Conservation (phyloP, 2,329 filamentous ascomycete species). For the Emmonsiellopsis sp. region DNA sequence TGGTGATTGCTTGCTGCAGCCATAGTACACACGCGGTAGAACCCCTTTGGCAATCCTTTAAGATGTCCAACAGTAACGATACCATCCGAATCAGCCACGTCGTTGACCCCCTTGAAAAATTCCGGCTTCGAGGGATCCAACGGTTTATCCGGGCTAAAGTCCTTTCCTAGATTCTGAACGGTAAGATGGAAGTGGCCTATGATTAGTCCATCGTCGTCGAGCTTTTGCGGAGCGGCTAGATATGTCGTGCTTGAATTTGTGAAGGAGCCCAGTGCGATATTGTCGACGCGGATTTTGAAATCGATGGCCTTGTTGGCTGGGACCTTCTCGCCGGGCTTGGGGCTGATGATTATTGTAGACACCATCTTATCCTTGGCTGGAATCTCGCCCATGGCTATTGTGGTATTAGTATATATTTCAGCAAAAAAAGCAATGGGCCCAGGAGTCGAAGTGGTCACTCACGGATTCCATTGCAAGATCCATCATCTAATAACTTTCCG, state of each 20-base stretch:
- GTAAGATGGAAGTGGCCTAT: slow-evolving; percentile 34
- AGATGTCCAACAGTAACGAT: slow-evolving; percentile 42
- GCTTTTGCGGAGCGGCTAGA: slow-evolving; percentile 45
- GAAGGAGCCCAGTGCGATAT: slow-evolving; percentile 43
- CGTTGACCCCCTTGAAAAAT: slow-evolving; percentile 62
- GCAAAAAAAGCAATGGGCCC: neutral
- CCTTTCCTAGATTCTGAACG: slow-evolving; percentile 38
- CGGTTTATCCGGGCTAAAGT: slow-evolving; percentile 43
- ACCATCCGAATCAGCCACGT: slow-evolving; percentile 37
- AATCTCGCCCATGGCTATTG: slow-evolving; percentile 42
- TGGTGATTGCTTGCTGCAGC: slow-evolving; percentile 56
- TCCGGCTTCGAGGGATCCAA: slow-evolving; percentile 48
- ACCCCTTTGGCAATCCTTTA: slow-evolving; percentile 46
- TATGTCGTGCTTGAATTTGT: slow-evolving; percentile 45
- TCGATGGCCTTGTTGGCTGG: slow-evolving; percentile 34
- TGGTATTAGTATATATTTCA: neutral
- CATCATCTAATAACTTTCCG: slow-evolving; percentile 39
- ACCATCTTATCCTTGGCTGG: slow-evolving; percentile 45
- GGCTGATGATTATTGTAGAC: slow-evolving; percentile 43
- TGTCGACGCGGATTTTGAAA: slow-evolving; percentile 38
- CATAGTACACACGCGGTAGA: slow-evolving; percentile 58
- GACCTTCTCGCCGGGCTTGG: slow-evolving; percentile 33
- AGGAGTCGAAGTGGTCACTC: neutral
- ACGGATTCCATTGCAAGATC: slow-evolving; percentile 47
- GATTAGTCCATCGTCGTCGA: slow-evolving; percentile 30